These are phyloP conservation scores for Ganoderma sp. DNA, from an alignment of 1,284 basidiomycete genomes.

Conservation along the genomic window DNA sequence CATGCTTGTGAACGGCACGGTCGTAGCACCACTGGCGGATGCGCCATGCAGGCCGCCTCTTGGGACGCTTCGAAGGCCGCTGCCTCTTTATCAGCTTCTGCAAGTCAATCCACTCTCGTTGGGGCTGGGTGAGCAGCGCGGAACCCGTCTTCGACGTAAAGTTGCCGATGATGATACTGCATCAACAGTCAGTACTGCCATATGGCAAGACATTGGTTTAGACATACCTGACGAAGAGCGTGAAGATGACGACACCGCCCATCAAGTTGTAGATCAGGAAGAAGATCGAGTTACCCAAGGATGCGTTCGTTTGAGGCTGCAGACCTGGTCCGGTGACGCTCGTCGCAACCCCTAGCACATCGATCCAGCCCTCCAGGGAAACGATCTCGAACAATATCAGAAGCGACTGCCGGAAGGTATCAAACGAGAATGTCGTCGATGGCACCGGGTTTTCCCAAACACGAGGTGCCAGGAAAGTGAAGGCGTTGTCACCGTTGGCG, in stretches of 20 bases:
- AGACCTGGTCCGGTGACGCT: slow-evolving; percentile 73
- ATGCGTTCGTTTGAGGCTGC: slow-evolving; percentile 76
- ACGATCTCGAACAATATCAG: slow-evolving; percentile 98
- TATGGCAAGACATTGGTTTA: not conserved
- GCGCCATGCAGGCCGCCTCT: slow-evolving; percentile 56
- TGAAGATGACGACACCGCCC: slow-evolving; percentile 90
- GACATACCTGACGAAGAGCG: slow-evolving; percentile 85
- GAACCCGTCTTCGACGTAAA: slow-evolving; percentile 87
- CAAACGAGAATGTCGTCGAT: slow-evolving; percentile 90
- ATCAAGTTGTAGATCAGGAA: slow-evolving; percentile 94
- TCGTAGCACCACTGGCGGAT: slow-evolving; percentile 91
- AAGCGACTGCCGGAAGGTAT: slow-evolving; percentile 84
- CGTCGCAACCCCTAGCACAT: slow-evolving; percentile 87
- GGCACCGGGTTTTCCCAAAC: slow-evolving; percentile 89
- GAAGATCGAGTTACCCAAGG: slow-evolving; percentile 88
- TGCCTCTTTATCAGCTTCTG: slow-evolving; percentile 90
- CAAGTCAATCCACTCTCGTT: slow-evolving; percentile 95
- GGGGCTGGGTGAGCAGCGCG: slow-evolving; percentile 86
- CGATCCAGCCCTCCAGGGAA: slow-evolving; percentile 94
- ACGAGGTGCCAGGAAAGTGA: slow-evolving; percentile 80
- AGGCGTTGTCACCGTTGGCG: slow-evolving; percentile 39
- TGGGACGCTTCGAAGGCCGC: slow-evolving; percentile 83
- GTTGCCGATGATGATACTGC: slow-evolving; percentile 93
- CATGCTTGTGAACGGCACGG: slow-evolving; percentile 89
- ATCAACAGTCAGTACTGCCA: slow-evolving; percentile 26